Base-by-base conservation (phyloP, 306 rosid genomes). In the Cucurbita argyrosperma region DNA sequence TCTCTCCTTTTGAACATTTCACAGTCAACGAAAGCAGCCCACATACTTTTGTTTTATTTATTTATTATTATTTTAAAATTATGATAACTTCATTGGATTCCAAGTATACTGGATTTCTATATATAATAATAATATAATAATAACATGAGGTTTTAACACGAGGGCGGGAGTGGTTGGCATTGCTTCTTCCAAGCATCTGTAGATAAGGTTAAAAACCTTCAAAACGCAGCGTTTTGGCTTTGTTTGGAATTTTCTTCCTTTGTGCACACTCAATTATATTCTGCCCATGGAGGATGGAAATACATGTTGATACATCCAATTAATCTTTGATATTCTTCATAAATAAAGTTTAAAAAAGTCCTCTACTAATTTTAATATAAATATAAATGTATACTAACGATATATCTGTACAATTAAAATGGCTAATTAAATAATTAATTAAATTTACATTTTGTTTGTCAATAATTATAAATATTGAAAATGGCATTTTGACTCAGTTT, bases 21-120 rank as follows among this genome's bases (percentile, higher is more conserved):
- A 72, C n/a, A 19, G 64, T 72, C 63, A 55, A 72, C 39, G 19
- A 55, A 72, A 72, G 76, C 65, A 54, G 18, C 76, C 65, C 52
- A 39, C 18, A 72, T 5, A 9, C 58, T n/a, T 16, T 53, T 15
- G 0, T 71, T 35, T 16, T 30, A 1, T 26, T 26, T 26, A 1
- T 26, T 26, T 26, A 26, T 35, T 4, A 0, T 35, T 53, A 53
- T 35, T 72, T 37, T 10, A 30, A 72, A 72, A 72, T 72, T 60
- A 78, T 0, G 11, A 47, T 18, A 67, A 45, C 21, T 46, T 67
- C 5, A 46, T 67, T 67, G 56, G 73, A 47, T 19, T 67, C 37
- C 52, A 16, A n/a, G 10, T 11, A 38, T 63, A 40, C 38, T 62
- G 68, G 68, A n/a, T 59, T 59, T 59, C 2, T n/a, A 60, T 26